These are phyloP conservation scores for Leccinum variicolor DNA, from an alignment of 768 basidiomycete species.

Conservation along the genomic window DNA sequence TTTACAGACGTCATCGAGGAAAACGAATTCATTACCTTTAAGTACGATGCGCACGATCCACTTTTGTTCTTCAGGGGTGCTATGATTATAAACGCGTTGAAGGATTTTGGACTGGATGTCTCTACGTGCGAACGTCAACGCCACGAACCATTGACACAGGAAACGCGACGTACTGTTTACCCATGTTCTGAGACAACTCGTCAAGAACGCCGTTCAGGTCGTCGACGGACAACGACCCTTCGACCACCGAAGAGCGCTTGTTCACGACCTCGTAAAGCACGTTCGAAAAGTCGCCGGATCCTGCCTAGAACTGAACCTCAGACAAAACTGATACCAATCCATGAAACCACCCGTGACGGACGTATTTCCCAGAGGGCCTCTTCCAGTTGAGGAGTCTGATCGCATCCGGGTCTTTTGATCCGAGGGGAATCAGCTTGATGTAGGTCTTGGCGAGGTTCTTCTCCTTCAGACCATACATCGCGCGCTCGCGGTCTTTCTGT, in stretches of 20 bases:
- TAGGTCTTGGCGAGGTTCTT: conserved; percentile 91
- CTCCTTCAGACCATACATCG: conserved; percentile 94
- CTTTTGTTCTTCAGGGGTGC: conserved; percentile 84
- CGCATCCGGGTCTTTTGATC: conserved; percentile 75
- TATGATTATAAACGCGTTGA: conserved; percentile 70
- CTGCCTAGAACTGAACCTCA: conserved; percentile 40
- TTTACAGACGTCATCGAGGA: neutral
- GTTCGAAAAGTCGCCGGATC: conserved; percentile 84
- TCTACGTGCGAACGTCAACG: conserved; percentile 39
- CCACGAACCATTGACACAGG: neutral
- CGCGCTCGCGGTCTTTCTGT: conserved; percentile 91
- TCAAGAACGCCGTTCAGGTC: conserved; percentile 82
- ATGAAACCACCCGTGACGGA: conserved; percentile 32
- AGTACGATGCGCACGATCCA: conserved; percentile 97
- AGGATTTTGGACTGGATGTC: conserved; percentile 73
- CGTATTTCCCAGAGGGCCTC: conserved; percentile 66
- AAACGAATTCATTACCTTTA: conserved; percentile 57
- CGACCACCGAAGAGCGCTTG: conserved; percentile 77
- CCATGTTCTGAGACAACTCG: conserved; percentile 64
- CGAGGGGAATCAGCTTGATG: conserved; percentile 85
- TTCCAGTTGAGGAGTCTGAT: conserved; percentile 89
- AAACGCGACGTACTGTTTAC: conserved; percentile 58
- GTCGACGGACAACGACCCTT: conserved; percentile 74
- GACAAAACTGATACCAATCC: neutral
- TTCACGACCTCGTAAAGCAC: conserved; percentile 85